These are phyloP conservation scores for Neofusicoccum cordaticola DNA, from an alignment of 2,329 filamentous ascomycete species.

Conservation along the genomic window DNA sequence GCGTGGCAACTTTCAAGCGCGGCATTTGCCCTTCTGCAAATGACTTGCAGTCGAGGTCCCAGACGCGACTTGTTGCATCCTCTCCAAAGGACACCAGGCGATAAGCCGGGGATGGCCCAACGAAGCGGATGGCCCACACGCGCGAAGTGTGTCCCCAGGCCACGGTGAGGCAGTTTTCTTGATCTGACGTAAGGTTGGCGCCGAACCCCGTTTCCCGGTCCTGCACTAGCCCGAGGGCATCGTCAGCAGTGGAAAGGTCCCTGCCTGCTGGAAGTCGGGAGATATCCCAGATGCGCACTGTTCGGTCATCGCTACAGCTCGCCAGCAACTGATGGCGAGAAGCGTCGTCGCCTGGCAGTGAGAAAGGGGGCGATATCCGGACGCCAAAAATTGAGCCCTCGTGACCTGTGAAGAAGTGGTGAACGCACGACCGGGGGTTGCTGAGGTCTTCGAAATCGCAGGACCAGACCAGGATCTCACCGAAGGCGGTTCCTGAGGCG, in stretches of 20 bases:
- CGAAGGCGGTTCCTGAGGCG: constrained; percentile 88
- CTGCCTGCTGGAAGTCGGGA: constrained; percentile 47
- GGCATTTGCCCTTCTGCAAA: neutral
- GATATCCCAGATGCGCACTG: constrained; percentile 84
- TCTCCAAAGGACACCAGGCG: constrained; percentile 76
- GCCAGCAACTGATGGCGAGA: constrained; percentile 64
- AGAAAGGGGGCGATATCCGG: constrained; percentile 59
- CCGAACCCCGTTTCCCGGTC: constrained; percentile 46
- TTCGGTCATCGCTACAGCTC: constrained; percentile 93
- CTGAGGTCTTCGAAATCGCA: constrained; percentile 46
- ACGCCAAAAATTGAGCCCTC: constrained; percentile 95
- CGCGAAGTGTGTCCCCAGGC: constrained; percentile 84
- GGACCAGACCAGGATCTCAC: constrained; percentile 89
- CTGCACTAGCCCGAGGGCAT: constrained; percentile 25
- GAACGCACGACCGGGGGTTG: constrained; percentile 38
- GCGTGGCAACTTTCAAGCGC: constrained; percentile 39
- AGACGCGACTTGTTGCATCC: constrained; percentile 73
- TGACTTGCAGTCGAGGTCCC: constrained; percentile 45
- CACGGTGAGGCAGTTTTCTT: constrained; percentile 58
- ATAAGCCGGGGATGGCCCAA: constrained; percentile 5
- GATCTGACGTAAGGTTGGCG: constrained; percentile 22
- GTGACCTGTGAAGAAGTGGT: constrained; percentile 65
- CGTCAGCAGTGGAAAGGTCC: constrained; percentile 25
- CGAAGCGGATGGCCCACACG: constrained; percentile 82
- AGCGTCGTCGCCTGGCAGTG: constrained; percentile 29